Base-by-base conservation (phyloP, 177 flowering plant genomes). In the Telopea speciosissima region DNA sequence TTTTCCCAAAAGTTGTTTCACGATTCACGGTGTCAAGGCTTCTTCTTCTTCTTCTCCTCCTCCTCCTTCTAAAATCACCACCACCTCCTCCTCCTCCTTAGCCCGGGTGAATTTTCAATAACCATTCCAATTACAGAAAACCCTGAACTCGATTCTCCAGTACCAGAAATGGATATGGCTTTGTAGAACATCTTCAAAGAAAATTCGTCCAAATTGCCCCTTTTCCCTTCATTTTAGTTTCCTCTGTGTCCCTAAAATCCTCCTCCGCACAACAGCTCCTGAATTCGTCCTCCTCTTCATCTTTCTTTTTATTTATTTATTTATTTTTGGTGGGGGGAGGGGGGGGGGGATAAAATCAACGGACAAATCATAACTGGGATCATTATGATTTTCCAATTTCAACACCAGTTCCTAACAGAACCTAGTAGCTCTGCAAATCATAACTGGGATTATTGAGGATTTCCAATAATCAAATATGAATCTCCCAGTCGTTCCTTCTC, bases 271-370 rank as follows among this genome's bases (percentile, higher is more conserved):
- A 87, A 73, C 98, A 93, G 75, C 98, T 93, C 10, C 91, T 54
- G 68, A 91, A 93, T 22, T 93, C 98, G 64, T 93, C 98, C 23
- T 89, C 98, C 22, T 93, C 97, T 31, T 90, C 92, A 44, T 81
- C 89, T 59, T 79, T n/a, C n/a, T 14, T 64, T 66, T 82, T 56
- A 68, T 61, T 56, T 81, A 83, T 68, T 72, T 71, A 14, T n/a
- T n/a, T n/a, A n/a, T n/a, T n/a, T n/a, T n/a, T n/a, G n/a, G n/a
- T n/a, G n/a, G n/a, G n/a, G n/a, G n/a, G n/a, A n/a, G n/a, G n/a
- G n/a, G n/a, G n/a, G n/a, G n/a, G n/a, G n/a, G n/a, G n/a, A 70
- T 60, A 31, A 67, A 54, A 62, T 75, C 74, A 25, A 70, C 68
- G 10, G 62, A 64, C 52, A 63, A 54, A 52, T 22, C 79, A 68